A percentile compares a stretch with the other conserved stretches of the same genome.
Conservation (phyloP, 2,329 filamentous ascomycete species). For the Chrysoporthe austroafricana region DNA sequence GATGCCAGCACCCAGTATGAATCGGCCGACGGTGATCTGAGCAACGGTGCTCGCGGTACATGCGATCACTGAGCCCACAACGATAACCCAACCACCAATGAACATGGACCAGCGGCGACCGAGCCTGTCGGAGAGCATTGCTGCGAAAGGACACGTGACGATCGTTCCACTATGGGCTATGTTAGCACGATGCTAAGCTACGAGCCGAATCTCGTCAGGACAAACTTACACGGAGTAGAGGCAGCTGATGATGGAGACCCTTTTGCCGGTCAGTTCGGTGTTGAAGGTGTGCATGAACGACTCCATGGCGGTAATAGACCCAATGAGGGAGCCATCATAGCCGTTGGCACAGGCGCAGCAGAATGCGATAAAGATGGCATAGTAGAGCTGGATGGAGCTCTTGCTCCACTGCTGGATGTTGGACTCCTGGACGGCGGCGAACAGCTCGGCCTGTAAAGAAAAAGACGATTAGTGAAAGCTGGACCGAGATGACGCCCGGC, state of each 20-base stretch:
- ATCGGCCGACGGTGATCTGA: constrained; percentile 51
- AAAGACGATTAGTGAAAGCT: constrained; percentile 23
- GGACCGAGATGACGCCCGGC: not conserved
- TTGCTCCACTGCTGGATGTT: constrained; percentile 48
- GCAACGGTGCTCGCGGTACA: constrained; percentile 41
- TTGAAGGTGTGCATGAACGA: constrained; percentile 47
- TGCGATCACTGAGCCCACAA: constrained; percentile 48
- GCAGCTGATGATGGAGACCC: constrained; percentile 49
- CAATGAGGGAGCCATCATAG: constrained; percentile 53
- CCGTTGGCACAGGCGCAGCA: constrained; percentile 53
- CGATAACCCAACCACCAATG: constrained; percentile 47
- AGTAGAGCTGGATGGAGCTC: constrained; percentile 47
- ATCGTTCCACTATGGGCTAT: constrained; percentile 44
- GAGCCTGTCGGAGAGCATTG: constrained; percentile 48
- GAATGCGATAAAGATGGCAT: constrained; percentile 49
- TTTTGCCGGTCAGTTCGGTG: constrained; percentile 41
- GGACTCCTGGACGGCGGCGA: constrained; percentile 49
- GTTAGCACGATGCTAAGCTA: not conserved
- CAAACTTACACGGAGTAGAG: constrained; percentile 51
- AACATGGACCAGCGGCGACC: constrained; percentile 53
- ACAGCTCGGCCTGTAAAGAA: constrained; percentile 48
- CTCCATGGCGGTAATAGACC: constrained; percentile 48
- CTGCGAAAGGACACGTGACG: constrained; percentile 46
- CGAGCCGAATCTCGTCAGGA: not conserved
- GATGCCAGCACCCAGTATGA: constrained; percentile 51